A percentile compares a stretch with the other conserved stretches of the same genome.
Conservation (phyloP, 352 stramenopile genomes). For the Pythium grandisporangium region DNA sequence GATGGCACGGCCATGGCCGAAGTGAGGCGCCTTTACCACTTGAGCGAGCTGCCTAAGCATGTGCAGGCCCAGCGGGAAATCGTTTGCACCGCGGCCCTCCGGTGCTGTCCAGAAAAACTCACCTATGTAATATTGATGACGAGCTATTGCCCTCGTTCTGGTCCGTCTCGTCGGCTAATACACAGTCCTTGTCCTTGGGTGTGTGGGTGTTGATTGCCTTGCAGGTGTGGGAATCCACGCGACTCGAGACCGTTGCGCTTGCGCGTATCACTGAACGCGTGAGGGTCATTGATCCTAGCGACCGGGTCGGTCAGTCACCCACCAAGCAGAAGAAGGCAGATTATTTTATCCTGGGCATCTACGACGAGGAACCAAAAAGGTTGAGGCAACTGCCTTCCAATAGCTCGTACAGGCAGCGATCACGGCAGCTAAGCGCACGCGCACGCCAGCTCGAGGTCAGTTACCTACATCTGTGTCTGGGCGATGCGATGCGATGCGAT, state of each 20-base stretch:
- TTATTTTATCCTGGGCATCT: constrained; percentile 9
- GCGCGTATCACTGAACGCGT: constrained; percentile 6
- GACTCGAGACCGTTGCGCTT: constrained; percentile 7
- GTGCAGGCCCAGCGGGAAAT: too few relatives aligned
- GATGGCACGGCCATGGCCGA: constrained; percentile 9
- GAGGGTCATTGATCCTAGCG: background rate
- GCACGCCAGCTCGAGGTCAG: constrained; percentile 4
- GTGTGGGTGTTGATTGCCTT: too few relatives aligned
- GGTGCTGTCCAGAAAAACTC: too few relatives aligned
- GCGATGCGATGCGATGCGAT: too few relatives aligned
- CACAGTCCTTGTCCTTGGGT: too few relatives aligned
- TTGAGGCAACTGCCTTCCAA: constrained; percentile 3
- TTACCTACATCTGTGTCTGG: too few relatives aligned
- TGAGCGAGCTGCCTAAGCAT: constrained; percentile 9
- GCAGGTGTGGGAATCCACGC: constrained; percentile 16
- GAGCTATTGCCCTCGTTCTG: too few relatives aligned
- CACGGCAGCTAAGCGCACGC: constrained; percentile 8
- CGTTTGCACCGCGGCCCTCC: too few relatives aligned
- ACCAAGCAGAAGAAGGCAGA: background rate
- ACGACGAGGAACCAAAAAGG: constrained; percentile 6
- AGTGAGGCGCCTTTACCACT: constrained; percentile 7
- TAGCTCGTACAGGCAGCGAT: constrained; percentile 4
- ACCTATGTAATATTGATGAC: too few relatives aligned
- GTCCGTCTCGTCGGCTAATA: too few relatives aligned
- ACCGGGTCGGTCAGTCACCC: too few relatives aligned